Evolutionary conservation across 2,329 filamentous ascomycete species (phyloP), one percentile per base, ranked within the genome.

Genomic region (Ciborinia camelliae): DNA sequence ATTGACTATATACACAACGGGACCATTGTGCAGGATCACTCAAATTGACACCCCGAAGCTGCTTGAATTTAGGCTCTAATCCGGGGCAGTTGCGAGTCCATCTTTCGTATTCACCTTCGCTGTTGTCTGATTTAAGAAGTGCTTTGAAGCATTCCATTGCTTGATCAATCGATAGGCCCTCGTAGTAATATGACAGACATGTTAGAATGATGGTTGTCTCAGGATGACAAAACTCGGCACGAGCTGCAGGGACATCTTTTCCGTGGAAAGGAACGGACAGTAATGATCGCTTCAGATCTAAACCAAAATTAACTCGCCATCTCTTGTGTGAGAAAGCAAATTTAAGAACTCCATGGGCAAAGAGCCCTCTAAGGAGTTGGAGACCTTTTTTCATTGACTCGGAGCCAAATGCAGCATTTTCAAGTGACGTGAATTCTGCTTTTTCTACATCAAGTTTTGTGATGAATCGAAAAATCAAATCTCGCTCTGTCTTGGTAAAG

Each of bases 231-330:
- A 87, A 89, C 67, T 89, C 86, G 0, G 86, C 81, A 3, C 82
- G 78, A 0, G 78, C 73, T 0, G 82, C 77, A 0, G 85, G 86
- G 14, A 52, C 80, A 58, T 86, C 86, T 63, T 89, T 89, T 0
- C 84, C 85, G 10, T 78, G 78, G 67, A 81, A 90, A 0, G 86
- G 87, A 0, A 90, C 84, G 0, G 83, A 82, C 0, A 89, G 78
- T 58, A 73, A 76, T 0, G 81, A 83, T 2, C 84, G 73, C 0
- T 66, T 70, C 0, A 70, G 66, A 69, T 86, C 81, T 0, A 84
- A 76, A 0, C 88, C 87, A 65, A 87, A 91, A 62, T 89, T 82
- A 0, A 91, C 87, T 3, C 83, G 76, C 84, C 85, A 91, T 1
- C 87, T 77, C 69, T 90, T 90, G 18, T 81, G 74, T 0, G 76